A percentile compares a stretch with the other conserved stretches of the same genome.
These are phyloP conservation scores for Ascochyta lentis DNA, from an alignment of 2,329 filamentous ascomycete species.

Conservation along the genomic window DNA sequence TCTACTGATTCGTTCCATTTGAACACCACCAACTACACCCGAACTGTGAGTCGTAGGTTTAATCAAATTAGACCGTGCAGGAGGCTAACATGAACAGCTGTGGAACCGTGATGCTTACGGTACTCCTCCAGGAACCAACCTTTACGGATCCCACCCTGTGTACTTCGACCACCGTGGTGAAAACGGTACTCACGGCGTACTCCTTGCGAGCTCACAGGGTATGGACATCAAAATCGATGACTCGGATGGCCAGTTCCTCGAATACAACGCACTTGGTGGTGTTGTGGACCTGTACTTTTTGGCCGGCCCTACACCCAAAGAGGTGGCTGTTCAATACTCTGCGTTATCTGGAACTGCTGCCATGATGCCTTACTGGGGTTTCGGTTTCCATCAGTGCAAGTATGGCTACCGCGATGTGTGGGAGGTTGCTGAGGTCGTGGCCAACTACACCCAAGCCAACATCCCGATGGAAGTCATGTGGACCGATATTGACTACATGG, in stretches of 20 bases:
- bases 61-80: background rate
- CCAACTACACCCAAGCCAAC: conserved; percentile 68
- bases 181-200: conserved; percentile 47
- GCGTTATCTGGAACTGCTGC: conserved; percentile 55
- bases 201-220: conserved; percentile 43
- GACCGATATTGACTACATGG: conserved; percentile 78
- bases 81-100: conserved; percentile 56
- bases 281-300: conserved; percentile 71
- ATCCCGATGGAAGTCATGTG: conserved; percentile 71
- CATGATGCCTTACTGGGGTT: conserved; percentile 61
- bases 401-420: conserved; percentile 64
- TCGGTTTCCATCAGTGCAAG: conserved; percentile 60
- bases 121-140: conserved; percentile 66
- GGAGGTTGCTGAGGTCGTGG: conserved; percentile 68
- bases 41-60: conserved; percentile 53
- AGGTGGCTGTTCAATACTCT: conserved; percentile 57
- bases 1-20: conserved; percentile 73
- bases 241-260: conserved; percentile 70
- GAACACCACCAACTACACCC: conserved; percentile 70
- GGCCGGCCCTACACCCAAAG: conserved; percentile 55
- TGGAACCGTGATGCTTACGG: conserved; percentile 73
- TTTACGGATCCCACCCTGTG: conserved; percentile 78
- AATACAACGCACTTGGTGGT: conserved; percentile 82
- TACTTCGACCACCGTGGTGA: conserved; percentile 73
- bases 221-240: conserved; percentile 80